Percentiles rank a stretch among this genome's conserved stretches.
phyloP scores from a whole-genome alignment of 306 rosid species.

The Mimosa pudica region DNA sequence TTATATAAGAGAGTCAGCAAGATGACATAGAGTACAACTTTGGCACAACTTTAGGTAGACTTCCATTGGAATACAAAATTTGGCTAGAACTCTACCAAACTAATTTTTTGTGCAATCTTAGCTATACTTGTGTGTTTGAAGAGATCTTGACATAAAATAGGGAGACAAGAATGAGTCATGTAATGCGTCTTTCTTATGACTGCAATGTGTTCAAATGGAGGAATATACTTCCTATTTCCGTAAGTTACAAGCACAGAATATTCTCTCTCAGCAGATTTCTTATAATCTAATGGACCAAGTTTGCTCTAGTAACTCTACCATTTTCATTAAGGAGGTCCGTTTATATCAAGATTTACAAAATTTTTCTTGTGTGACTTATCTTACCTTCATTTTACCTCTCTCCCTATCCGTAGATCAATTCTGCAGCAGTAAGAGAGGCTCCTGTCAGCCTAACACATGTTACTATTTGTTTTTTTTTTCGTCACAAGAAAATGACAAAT shows the following conservation, averaged over 20 bases:
- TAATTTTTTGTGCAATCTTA: background rate
- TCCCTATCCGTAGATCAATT: background rate
- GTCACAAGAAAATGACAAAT: background rate
- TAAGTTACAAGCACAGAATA: constrained; percentile 9
- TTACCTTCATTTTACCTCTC: background rate
- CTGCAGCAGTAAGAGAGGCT: background rate
- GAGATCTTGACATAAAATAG: background rate
- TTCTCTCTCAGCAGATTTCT: background rate
- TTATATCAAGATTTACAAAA: no score
- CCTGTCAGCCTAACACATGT: background rate
- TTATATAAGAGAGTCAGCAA: background rate
- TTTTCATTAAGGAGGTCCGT: background rate
- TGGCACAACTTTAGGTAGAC: constrained; percentile 27
- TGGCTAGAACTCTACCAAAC: background rate
- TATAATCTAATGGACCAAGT: background rate
- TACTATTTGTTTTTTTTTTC: background rate
- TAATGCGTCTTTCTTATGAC: background rate
- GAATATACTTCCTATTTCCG: background rate
- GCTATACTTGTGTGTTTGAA: background rate
- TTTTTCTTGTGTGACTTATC: no score
- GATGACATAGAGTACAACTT: background rate
- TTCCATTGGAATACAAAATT: constrained; percentile 28
- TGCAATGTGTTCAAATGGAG: background rate
- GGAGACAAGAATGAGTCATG: background rate
- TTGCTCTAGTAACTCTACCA: background rate